phyloP scores from a whole-genome alignment of 768 basidiomycete species.

The Serendipita sp. region DNA sequence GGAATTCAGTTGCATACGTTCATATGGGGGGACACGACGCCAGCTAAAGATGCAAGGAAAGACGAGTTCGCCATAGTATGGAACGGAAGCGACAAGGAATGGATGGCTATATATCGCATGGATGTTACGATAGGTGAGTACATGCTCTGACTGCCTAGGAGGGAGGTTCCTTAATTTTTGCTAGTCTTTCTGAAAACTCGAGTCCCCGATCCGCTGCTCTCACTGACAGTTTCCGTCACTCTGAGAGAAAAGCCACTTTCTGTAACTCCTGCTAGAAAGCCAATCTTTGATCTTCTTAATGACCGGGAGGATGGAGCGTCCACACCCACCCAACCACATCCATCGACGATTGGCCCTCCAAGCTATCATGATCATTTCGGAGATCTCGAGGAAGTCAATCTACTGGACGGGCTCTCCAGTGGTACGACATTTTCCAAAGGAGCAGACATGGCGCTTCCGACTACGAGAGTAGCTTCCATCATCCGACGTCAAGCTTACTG shows the following conservation, averaged over 20 bases:
- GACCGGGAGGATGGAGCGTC: slow-evolving; percentile 7
- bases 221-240: slow-evolving; percentile 72
- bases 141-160: background rate
- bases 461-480: slow-evolving; percentile 50
- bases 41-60: slow-evolving; percentile 18
- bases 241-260: slow-evolving; percentile 61
- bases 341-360: slow-evolving; percentile 18
- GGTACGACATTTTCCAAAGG: slow-evolving; percentile 35
- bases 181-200: slow-evolving; percentile 59
- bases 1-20: slow-evolving; percentile 55
- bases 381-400: slow-evolving; percentile 50
- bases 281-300: slow-evolving; percentile 16
- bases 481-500: slow-evolving; percentile 54
- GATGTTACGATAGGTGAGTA: slow-evolving; percentile 63
- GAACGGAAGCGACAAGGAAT: slow-evolving; percentile 40
- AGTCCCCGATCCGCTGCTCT: slow-evolving; percentile 59
- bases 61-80: slow-evolving; percentile 43
- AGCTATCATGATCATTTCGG: slow-evolving; percentile 23
- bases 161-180: background rate
- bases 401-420: slow-evolving; percentile 48
- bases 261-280: slow-evolving; percentile 24
- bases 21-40: slow-evolving; percentile 53
- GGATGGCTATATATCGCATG: slow-evolving; percentile 71
- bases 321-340: slow-evolving; percentile 20
- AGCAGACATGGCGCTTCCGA: slow-evolving; percentile 36